Base-by-base conservation (phyloP, 2,329 filamentous ascomycete species). In the Exserohilum rostratum region DNA sequence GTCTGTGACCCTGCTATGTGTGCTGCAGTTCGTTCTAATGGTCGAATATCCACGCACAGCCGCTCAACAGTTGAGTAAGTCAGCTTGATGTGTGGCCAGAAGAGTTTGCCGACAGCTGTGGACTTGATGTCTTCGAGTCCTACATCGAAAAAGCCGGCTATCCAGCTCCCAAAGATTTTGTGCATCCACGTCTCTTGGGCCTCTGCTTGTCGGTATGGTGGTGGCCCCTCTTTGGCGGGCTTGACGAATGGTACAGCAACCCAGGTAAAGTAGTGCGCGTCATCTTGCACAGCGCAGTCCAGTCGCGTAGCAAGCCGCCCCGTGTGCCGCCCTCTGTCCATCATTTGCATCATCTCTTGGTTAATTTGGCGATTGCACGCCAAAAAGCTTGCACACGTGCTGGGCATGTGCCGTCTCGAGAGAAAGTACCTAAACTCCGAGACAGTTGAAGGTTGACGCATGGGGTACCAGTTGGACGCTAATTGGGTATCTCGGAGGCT, bases 221-320 rank as follows among this genome's bases (percentile, higher is more conserved):
- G 11, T n/a, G 35, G 39, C 11, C 38, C 45, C 34, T 20, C 37
- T 39, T 46, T 29, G 12, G 33, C 48, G 13, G 65, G 70, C 27
- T 53, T 59, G 3, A 74, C 72, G 3, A 72, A 48, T 18, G 71
- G 71, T 5, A 70, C 52, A 3, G 58, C 59, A 17, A 72, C 57
- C 70, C 68, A 72, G 1, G 65, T 70, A 38, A 75, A 73, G 48
- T 69, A 68, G 50, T 71, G 65, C 27, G 55, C 67, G 31, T 68
- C 63, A 15, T 69, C 65, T n/a, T 61, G 55, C 22, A 65, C 68
- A 4, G 73, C 62, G 35, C 71, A 74, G 43, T 75, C 70, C 25
- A 75, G 54, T 35, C 58, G 61, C 29, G 65, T 61, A 7, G 58
- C 30, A 17, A 70, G 37, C 27, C 56, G 15, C 5, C 58, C 58